phyloP scores from a whole-genome alignment of 2,329 filamentous ascomycete species.

The Phaeosphaeria sp. region DNA sequence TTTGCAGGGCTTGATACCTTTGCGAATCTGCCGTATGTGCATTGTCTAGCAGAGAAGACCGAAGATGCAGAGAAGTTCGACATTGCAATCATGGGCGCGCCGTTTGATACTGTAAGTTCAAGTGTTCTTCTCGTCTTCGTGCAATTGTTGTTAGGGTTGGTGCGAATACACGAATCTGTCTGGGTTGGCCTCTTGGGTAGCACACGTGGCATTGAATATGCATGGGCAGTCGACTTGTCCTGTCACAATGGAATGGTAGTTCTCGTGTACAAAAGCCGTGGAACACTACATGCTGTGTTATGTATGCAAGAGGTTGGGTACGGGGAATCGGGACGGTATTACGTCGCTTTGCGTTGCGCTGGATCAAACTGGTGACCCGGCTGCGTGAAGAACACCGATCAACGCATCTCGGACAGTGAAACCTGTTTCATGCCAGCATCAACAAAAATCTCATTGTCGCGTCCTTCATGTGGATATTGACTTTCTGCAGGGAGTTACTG shows the following conservation, averaged over 20 bases:
- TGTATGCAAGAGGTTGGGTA: background rate
- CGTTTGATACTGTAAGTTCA: slow-evolving; percentile 56
- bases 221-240: background rate
- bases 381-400: background rate
- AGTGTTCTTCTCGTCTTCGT: background rate
- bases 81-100: slow-evolving; percentile 58
- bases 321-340: background rate
- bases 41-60: slow-evolving; percentile 50
- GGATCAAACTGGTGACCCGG: background rate
- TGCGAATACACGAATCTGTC: background rate
- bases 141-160: background rate
- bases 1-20: slow-evolving; percentile 56
- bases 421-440: too few relatives aligned
- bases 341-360: background rate
- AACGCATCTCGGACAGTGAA: background rate
- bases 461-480: too few relatives aligned
- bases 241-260: background rate
- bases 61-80: slow-evolving; percentile 53
- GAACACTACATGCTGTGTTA: background rate
- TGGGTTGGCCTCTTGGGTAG: background rate
- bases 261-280: background rate
- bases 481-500: slow-evolving; percentile 54
- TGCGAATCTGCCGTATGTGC: slow-evolving; percentile 57
- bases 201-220: background rate
- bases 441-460: too few relatives aligned